These are phyloP conservation scores for Trichopus zeylanicus DNA, from an alignment of 116 monocot genomes.

Conservation along the genomic window DNA sequence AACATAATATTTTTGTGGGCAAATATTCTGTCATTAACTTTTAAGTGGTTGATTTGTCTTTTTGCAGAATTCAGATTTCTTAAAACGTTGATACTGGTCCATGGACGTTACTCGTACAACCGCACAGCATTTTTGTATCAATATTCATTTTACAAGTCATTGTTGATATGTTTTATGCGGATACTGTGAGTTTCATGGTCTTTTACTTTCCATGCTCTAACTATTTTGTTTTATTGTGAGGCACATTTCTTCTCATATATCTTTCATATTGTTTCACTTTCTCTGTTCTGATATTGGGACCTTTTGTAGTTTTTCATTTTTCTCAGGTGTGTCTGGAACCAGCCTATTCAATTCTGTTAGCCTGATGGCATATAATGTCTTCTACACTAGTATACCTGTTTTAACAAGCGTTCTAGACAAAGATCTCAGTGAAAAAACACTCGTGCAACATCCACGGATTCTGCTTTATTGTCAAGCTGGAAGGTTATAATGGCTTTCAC, in stretches of 20 bases:
- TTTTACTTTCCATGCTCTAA: neutral
- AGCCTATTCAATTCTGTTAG: constrained; percentile 96
- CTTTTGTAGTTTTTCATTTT: constrained; percentile 79
- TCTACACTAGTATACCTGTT: constrained; percentile 97
- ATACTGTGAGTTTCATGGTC: constrained; percentile 59
- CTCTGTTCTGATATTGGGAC: constrained; percentile 2
- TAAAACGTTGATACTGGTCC: constrained; percentile 95
- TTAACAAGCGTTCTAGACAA: constrained; percentile 83
- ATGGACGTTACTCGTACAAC: constrained; percentile 98
- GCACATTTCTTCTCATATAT: too few relatives aligned
- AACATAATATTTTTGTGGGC: neutral
- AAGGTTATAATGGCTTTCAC: constrained; percentile 44
- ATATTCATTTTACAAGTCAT: constrained; percentile 97
- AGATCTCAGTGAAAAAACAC: constrained; percentile 86
- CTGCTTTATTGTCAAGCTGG: constrained; percentile 91
- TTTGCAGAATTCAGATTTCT: constrained; percentile 97
- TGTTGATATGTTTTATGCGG: constrained; percentile 95
- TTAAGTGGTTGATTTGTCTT: neutral
- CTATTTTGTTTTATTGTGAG: neutral
- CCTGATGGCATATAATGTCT: constrained; percentile 98
- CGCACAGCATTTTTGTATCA: constrained; percentile 96
- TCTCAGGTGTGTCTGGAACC: constrained; percentile 94
- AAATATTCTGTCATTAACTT: neutral
- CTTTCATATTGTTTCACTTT: too few relatives aligned
- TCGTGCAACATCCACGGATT: constrained; percentile 88